phyloP scores from a whole-genome alignment of 306 rosid genomes.

The Cicer arietinum region DNA sequence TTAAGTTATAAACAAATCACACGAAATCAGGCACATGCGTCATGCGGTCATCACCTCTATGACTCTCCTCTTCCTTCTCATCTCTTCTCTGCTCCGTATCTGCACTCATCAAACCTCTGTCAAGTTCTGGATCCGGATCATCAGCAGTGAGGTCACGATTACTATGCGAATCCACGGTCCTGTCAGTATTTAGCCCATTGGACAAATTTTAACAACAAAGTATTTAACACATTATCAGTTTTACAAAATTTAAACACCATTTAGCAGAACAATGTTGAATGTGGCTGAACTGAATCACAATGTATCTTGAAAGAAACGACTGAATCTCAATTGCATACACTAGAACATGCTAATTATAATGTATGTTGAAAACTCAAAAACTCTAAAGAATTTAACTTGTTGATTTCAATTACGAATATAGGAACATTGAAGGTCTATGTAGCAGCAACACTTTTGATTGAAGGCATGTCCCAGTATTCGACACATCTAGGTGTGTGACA shows the following conservation, averaged over 20 bases:
- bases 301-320: too few species aligned
- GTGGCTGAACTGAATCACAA: constrained; percentile 2
- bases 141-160: constrained; percentile 74
- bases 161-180: constrained; percentile 57
- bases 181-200: constrained; percentile 38
- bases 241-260: constrained; percentile 4
- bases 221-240: constrained; percentile 39
- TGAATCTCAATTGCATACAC: too few species aligned
- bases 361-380: too few species aligned
- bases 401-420: too few species aligned
- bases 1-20: constrained; percentile 8
- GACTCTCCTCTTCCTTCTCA: constrained; percentile 75
- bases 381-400: too few species aligned
- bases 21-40: constrained; percentile 57
- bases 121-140: constrained; percentile 76
- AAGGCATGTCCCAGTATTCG: too few species aligned
- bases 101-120: constrained; percentile 58
- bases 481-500: too few species aligned
- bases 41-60: constrained; percentile 72
- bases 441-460: too few species aligned
- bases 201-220: constrained; percentile 20
- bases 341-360: too few species aligned
- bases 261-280: not conserved
- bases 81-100: constrained; percentile 78
- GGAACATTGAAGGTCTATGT: too few species aligned